Percentiles rank a stretch among this genome's conserved stretches.
phyloP scores from a whole-genome alignment of 192 early-diverging fungal genomes.

The Podila horticola region DNA sequence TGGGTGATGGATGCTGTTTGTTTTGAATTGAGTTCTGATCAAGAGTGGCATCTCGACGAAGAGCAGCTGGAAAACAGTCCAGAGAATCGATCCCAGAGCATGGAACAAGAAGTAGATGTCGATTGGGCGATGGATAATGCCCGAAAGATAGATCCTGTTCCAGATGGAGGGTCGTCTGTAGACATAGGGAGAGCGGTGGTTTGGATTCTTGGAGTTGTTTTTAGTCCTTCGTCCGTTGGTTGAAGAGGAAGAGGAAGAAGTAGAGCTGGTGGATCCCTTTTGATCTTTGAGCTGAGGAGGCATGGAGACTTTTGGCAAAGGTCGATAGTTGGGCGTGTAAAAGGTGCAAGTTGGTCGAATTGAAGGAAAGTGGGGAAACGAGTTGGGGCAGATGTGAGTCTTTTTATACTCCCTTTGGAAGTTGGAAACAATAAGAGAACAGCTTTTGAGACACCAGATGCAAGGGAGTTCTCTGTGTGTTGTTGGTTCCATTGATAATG shows the following conservation, averaged over 20 bases:
- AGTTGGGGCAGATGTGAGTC: background rate
- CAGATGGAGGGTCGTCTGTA: slow-evolving; percentile 2
- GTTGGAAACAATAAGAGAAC: no score
- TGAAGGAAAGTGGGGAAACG: background rate
- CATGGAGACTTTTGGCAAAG: background rate
- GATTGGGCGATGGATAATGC: slow-evolving; percentile 24
- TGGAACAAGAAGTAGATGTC: slow-evolving; percentile 12
- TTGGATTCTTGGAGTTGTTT: no score
- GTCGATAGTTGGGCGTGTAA: background rate
- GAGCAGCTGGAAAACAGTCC: slow-evolving; percentile 5
- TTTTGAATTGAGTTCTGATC: slow-evolving; percentile 17
- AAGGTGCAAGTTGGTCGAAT: background rate
- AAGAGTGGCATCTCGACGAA: slow-evolving; percentile 24
- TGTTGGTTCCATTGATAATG: no score
- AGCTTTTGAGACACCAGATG: no score
- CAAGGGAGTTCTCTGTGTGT: no score
- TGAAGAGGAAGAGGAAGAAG: background rate
- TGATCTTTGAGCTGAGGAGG: slow-evolving; percentile 13
- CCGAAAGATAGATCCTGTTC: slow-evolving; percentile 25
- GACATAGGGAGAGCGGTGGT: background rate
- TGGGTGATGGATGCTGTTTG: slow-evolving; percentile 29
- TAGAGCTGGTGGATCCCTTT: background rate
- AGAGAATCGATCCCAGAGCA: slow-evolving; percentile 10
- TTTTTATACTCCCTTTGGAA: no score
- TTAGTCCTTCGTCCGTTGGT: background rate